Percentiles rank a stretch among this genome's conserved stretches.
These are phyloP conservation scores for Penicillium cinerascens DNA, from an alignment of 495 filamentous ascomycete genomes.

Conservation along the genomic window DNA sequence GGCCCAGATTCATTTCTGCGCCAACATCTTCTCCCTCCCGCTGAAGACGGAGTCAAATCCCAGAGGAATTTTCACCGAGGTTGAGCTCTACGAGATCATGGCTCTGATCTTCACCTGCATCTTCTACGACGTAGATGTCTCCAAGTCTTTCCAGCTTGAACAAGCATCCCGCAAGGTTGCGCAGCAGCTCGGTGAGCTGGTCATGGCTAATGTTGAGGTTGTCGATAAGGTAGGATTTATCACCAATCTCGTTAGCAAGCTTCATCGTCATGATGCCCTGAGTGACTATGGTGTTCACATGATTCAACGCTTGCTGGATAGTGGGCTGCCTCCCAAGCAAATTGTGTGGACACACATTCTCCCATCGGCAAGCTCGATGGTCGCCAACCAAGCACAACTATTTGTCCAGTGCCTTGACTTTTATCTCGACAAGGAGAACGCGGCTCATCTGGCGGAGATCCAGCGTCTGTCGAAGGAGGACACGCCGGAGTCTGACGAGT, in stretches of 20 bases:
- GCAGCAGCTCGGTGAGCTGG: conserved; percentile 56
- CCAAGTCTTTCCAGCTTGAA: conserved; percentile 58
- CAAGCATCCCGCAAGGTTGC: conserved; percentile 52
- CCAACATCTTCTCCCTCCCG: conserved; percentile 61
- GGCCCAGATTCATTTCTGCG: conserved; percentile 55
- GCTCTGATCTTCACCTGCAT: conserved; percentile 58
- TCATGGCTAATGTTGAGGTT: conserved; percentile 60
- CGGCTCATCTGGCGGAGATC: conserved; percentile 53
- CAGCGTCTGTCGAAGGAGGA: conserved; percentile 49
- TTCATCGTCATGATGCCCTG: conserved; percentile 47
- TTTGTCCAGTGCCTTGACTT: conserved; percentile 73
- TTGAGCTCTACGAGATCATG: conserved; percentile 58
- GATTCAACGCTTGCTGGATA: conserved; percentile 63
- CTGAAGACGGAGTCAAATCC: conserved; percentile 60
- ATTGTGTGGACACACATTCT: conserved; percentile 70
- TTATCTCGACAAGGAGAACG: conserved; percentile 59
- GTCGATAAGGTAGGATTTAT: conserved; percentile 50
- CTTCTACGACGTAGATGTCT: conserved; percentile 64
- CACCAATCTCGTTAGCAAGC: conserved; percentile 39
- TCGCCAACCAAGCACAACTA: conserved; percentile 68
- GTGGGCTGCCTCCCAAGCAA: conserved; percentile 55
- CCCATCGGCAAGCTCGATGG: conserved; percentile 55
- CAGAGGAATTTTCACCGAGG: conserved; percentile 51
- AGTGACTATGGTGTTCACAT: conserved; percentile 65
- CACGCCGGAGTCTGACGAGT: conserved; percentile 43